Base-by-base conservation (phyloP, 164 flowering plant genomes). In the Amborella trichopoda region DNA sequence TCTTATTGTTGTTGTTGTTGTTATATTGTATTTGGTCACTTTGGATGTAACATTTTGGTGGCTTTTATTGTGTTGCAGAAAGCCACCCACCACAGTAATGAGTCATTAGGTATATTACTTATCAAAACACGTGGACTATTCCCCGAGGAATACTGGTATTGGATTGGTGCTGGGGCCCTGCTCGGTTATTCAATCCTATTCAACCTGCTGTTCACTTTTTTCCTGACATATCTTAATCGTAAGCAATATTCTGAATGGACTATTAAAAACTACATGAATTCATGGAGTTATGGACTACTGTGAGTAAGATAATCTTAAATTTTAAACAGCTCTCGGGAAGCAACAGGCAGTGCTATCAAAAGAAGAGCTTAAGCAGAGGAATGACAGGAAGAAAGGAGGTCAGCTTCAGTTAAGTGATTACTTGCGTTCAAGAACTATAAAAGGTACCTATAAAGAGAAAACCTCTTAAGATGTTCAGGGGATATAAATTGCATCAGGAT, bases 91-190 rank as follows among this genome's bases (percentile, higher is more conserved):
- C 13, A 54, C 37, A 46, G 67, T 23, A 65, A 57, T 56, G 17
- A 55, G 40, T 48, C 77, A 40, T 49, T 91, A 41, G 96, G 99
- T 30, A 58, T 62, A 61, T 77, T 67, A 46, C 32, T 91, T 30
- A 44, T 91, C 56, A 77, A 59, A 66, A 64, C 68, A 22, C 83
- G 83, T 45, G 68, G 84, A 52, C 55, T 87, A 56, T 91, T 82
- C 61, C 49, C 82, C 26, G 77, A 84, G 59, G 64, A 67, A 61
- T 82, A 84, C 57, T 87, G 99, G 99, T 88, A 87, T 64, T 91
- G 96, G 96, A 87, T 91, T 69, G 99, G 99, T 32, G 66, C 77
- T 63, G 95, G 83, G 60, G 96, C 88, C 37, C 56, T 91, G 75
- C 56, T 76, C 53, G 95, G 96, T 65, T 91, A 84, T 46, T 65